phyloP scores from a whole-genome alignment of 495 filamentous ascomycete genomes.

The Penicillium paradoxum region DNA sequence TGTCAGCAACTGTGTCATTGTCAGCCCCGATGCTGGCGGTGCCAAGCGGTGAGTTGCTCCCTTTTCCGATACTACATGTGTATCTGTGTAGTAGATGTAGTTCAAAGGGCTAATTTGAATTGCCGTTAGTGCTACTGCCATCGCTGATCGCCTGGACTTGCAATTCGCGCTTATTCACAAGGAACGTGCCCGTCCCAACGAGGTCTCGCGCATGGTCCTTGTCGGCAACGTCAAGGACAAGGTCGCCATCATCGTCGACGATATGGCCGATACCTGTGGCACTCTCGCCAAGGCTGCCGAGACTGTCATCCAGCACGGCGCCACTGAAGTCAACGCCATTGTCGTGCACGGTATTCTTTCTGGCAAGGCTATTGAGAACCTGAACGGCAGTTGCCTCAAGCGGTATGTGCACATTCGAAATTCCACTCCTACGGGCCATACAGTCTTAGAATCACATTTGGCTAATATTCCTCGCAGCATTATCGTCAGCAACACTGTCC shows the following conservation, averaged over 20 bases:
- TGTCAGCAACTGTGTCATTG: conserved; percentile 83
- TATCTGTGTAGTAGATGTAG: neutral
- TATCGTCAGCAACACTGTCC: conserved; percentile 97
- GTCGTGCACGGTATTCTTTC: conserved; percentile 95
- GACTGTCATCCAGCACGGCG: conserved; percentile 84
- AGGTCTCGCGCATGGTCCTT: conserved; percentile 92
- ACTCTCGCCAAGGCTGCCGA: conserved; percentile 90
- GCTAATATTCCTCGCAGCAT: conserved; percentile 43
- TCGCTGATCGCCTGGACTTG: conserved; percentile 89
- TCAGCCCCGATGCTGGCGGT: conserved; percentile 93
- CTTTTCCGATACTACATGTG: neutral
- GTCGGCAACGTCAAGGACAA: conserved; percentile 59
- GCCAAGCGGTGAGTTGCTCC: conserved; percentile 71
- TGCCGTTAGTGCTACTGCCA: conserved; percentile 70
- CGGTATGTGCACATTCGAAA: neutral
- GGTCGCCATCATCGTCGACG: conserved; percentile 74
- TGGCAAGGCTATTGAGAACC: conserved; percentile 82
- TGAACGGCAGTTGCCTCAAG: conserved; percentile 72
- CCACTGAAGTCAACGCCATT: conserved; percentile 82
- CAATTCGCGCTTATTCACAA: conserved; percentile 99
- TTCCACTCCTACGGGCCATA: neutral
- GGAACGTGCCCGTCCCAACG: conserved; percentile 90
- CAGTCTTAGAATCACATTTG: neutral
- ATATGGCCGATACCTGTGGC: conserved; percentile 89
- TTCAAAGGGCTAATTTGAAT: conserved; percentile 4